Evolutionary conservation across 345 rosid genomes (phyloP).

Genomic region (Aquilaria malaccensis): DNA sequence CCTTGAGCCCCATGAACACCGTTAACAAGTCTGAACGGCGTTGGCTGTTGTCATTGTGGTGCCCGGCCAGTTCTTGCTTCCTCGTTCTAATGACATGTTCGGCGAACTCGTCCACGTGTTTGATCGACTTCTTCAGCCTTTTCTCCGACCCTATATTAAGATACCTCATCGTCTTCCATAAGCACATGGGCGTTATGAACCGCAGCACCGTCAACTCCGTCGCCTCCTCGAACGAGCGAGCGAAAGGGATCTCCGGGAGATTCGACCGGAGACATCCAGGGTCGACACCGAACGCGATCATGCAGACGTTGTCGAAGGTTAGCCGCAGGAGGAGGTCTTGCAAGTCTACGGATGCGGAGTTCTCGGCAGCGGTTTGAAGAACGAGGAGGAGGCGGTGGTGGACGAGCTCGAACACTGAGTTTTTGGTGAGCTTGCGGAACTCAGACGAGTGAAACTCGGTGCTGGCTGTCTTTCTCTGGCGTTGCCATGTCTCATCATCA

Average conservation of each 20-base stretch:
- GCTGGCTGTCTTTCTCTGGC: slow-evolving; percentile 76
- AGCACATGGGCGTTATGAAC: slow-evolving; percentile 57
- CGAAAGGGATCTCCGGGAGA: slow-evolving; percentile 61
- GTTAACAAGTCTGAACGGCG: slow-evolving; percentile 65
- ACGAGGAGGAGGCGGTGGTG: slow-evolving; percentile 64
- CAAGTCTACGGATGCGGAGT: slow-evolving; percentile 42
- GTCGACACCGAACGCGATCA: slow-evolving; percentile 57
- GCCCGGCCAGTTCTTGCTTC: slow-evolving; percentile 46
- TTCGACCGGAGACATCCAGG: slow-evolving; percentile 62
- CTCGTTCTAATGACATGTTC: slow-evolving; percentile 61
- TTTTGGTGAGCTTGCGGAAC: slow-evolving; percentile 52
- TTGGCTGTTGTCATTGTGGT: slow-evolving; percentile 13
- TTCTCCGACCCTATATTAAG: slow-evolving; percentile 53
- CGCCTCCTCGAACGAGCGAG: slow-evolving; percentile 73
- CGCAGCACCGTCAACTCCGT: slow-evolving; percentile 64
- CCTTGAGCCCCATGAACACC: slow-evolving; percentile 45
- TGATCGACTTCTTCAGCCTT: slow-evolving; percentile 54
- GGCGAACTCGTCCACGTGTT: slow-evolving; percentile 62
- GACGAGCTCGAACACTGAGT: slow-evolving; percentile 56
- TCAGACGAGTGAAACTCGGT: slow-evolving; percentile 77
- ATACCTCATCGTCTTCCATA: slow-evolving; percentile 68
- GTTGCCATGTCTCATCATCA: slow-evolving; percentile 67
- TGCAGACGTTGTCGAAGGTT: slow-evolving; percentile 39
- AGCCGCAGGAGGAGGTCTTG: slow-evolving; percentile 69
- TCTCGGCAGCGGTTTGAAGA: slow-evolving; percentile 35